Conservation (phyloP, 2,329 filamentous ascomycete genomes). For the Zasmidium cellare region DNA sequence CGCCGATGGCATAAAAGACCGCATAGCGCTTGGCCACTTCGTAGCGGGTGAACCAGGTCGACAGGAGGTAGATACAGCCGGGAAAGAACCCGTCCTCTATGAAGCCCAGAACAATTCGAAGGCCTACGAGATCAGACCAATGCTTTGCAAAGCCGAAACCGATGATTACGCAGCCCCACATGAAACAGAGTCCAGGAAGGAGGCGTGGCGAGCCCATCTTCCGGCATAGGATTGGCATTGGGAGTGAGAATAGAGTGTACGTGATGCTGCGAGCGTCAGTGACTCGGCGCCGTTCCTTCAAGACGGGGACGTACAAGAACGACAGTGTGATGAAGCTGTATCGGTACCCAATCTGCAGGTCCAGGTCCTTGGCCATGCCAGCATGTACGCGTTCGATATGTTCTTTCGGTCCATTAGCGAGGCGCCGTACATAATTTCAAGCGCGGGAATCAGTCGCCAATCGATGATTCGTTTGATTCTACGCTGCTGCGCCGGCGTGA, state of each 20-base stretch:
- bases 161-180: conserved; percentile 63
- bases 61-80: conserved; percentile 32
- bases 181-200: conserved; percentile 39
- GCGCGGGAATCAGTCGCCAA: conserved; percentile 41
- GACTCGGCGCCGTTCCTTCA: not conserved
- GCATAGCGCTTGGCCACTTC: conserved; percentile 37
- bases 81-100: conserved; percentile 57
- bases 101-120: conserved; percentile 61
- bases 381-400: conserved; percentile 6
- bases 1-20: conserved; percentile 48
- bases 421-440: conserved; percentile 65
- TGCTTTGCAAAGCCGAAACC: conserved; percentile 62
- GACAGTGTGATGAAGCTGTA: no score
- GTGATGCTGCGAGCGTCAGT: conserved; percentile 45
- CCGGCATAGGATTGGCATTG: conserved; percentile 66
- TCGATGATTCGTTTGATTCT: no score
- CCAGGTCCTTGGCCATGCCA: not conserved
- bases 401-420: conserved; percentile 58
- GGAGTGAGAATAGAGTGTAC: conserved; percentile 70
- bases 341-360: no score
- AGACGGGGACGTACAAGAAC: not conserved
- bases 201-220: conserved; percentile 54
- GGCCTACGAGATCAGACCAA: conserved; percentile 53
- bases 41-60: conserved; percentile 13
- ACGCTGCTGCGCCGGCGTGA: no score